Base-by-base conservation (phyloP, 768 basidiomycete genomes). In the Boletales sp. region DNA sequence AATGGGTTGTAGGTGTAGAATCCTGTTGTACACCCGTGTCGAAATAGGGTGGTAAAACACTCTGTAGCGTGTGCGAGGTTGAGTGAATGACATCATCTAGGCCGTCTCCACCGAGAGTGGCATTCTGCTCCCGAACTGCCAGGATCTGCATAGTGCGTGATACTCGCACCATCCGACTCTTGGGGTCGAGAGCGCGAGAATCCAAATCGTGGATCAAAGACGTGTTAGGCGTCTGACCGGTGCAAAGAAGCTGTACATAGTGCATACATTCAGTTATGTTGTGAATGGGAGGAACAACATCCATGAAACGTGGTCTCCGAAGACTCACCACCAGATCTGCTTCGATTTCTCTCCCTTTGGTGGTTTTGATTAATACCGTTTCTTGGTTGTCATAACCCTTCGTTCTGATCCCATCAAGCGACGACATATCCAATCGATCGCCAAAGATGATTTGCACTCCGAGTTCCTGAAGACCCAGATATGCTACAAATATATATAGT, bases 191-290 rank as follows among this genome's bases (percentile, higher is more conserved):
- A 1, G 74, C 70, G 12, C 56, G 49, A 3, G 70, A 61, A 57
- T 79, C 74, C 67, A 79, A 70, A 1, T 57, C 58, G 18, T 55
- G 59, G 2, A 86, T 64, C 34, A 84, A 55, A 1, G 56, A 60
- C 0, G 82, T 81, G 59, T 84, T 83, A 15, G 82, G 82, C 8
- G 57, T 65, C 62, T 84, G 83, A 8, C 83, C 83, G 0, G 81
- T 83, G 55, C 83, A 83, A 1, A 82, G 66, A 10, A 84, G 74
- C 81, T 82, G 36, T 39, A 17, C 5, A 38, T 38, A 2, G 14
- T 48, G 11, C 14, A 27, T 32, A 34, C 29, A 24, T 13, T 54
- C 29, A 27, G 35, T 27, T 27, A 27, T 7, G 8, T 38, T 14
- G 32, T 4, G 12, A 32, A 17, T 32, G 24, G 18, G 27, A 12